Evolutionary conservation across 2,329 filamentous ascomycete genomes (phyloP).

Genomic region (Cladosporium sp.): DNA sequence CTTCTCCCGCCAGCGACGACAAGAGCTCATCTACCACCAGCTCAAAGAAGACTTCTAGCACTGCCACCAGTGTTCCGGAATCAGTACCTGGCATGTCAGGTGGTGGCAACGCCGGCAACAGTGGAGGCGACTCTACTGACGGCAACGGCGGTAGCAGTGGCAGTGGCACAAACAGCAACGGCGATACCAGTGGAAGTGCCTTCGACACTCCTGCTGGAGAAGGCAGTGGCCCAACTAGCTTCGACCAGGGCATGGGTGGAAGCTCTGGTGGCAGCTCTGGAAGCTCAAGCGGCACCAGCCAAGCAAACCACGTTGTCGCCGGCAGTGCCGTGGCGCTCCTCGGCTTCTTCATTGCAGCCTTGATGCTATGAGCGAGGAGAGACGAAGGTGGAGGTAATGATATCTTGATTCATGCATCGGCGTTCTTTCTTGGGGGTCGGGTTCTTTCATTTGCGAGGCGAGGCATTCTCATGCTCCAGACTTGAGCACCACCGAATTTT

Average conservation of each 20-base stretch:
- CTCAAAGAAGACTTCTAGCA: slow-evolving; percentile 30
- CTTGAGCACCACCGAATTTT: slow-evolving; percentile 9
- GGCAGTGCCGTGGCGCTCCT: slow-evolving; percentile 42
- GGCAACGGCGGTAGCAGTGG: slow-evolving; percentile 35
- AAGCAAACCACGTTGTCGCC: slow-evolving; percentile 37
- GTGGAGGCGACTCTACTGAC: slow-evolving; percentile 27
- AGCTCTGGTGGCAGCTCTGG: slow-evolving; percentile 25
- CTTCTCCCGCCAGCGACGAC: slow-evolving; percentile 29
- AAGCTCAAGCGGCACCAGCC: slow-evolving; percentile 29
- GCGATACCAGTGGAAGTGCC: slow-evolving; percentile 26
- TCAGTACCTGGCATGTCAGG: slow-evolving; percentile 61
- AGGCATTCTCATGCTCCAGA: slow-evolving; percentile 18
- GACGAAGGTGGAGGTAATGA: slow-evolving; percentile 11
- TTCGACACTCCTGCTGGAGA: slow-evolving; percentile 26
- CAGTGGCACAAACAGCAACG: slow-evolving; percentile 27
- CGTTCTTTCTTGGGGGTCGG: slow-evolving; percentile 6
- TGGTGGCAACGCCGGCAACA: slow-evolving; percentile 29
- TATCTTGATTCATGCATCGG: neutral
- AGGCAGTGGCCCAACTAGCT: slow-evolving; percentile 28
- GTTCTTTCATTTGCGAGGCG: slow-evolving; percentile 20
- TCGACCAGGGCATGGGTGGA: slow-evolving; percentile 32
- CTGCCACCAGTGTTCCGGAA: slow-evolving; percentile 37
- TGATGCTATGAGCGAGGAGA: slow-evolving; percentile 35
- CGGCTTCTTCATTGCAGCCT: slow-evolving; percentile 41
- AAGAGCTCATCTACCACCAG: slow-evolving; percentile 30